Base-by-base conservation (phyloP, 164 flowering plant species). In the Euptelea pleiosperma region DNA sequence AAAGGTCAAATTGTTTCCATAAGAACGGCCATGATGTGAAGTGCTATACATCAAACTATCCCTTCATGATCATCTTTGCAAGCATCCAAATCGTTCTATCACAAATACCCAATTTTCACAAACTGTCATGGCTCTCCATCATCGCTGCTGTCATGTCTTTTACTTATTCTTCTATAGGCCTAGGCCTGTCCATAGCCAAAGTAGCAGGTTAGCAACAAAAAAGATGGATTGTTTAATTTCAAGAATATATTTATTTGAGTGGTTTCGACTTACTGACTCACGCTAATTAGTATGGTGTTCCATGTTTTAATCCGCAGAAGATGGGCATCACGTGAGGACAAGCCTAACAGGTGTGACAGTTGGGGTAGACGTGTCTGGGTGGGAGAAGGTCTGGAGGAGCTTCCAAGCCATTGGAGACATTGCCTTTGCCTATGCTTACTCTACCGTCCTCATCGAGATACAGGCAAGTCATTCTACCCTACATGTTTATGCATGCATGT, bases 351-450 rank as follows among this genome's bases (percentile, higher is more conserved):
- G 99, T 1, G 71, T 72, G 46, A 63, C 66, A 22, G 77, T 86
- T 1, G 97, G 96, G 0, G 77, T 81, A 7, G 96, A 90, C 61
- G 91, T 88, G 53, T 24, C 96, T 6, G 77, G 70, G 0, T 16
- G 70, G 2, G 91, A 89, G 61, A 93, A 93, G 63, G 72, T 90
- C 7, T 93, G 96, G 94, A 75, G 69, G 44, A 68, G 75, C 4
- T 93, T 87, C 69, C 94, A 86, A 68, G 84, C 98, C 22, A 66
- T 93, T 6, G 98, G 98, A n/a, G 77, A 90, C 63, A 88, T 93
- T 11, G 96, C 99, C 19, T 90, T 90, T 48, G 97, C 99, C 10
- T 93, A 88, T 67, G 82, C 92, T 30, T 93, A 64, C 73, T 84
- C 99, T 3, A 81, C 77, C 1, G 86, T 93, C 50, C 92, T 90